These are phyloP conservation scores for Aspergillus biplanus DNA, from an alignment of 495 filamentous ascomycete genomes.

Conservation along the genomic window DNA sequence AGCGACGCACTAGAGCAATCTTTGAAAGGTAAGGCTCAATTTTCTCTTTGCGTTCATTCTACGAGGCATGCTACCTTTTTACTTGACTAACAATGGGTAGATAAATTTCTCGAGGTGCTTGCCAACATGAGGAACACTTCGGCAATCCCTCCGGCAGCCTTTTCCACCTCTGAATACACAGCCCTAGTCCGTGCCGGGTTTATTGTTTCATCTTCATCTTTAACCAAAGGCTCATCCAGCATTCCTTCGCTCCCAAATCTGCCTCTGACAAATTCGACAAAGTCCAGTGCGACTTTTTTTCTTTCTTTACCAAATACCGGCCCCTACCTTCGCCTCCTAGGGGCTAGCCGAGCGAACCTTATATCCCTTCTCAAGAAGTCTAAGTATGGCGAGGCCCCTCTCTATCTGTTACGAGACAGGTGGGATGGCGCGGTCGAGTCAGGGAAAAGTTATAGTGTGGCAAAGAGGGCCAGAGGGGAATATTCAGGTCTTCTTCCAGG, in stretches of 20 bases:
- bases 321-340: conserved; percentile 71
- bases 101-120: conserved; percentile 61
- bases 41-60: background rate
- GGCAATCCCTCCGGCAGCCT: conserved; percentile 48
- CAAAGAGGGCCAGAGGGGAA: conserved; percentile 69
- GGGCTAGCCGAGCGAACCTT: conserved; percentile 67
- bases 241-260: conserved; percentile 57
- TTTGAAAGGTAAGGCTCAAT: conserved; percentile 47
- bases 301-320: conserved; percentile 77
- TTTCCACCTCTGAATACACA: conserved; percentile 56
- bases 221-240: conserved; percentile 48
- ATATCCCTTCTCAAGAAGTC: conserved; percentile 67
- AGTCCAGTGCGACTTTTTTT: conserved; percentile 46
- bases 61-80: no score
- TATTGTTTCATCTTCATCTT: conserved; percentile 59
- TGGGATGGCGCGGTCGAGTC: conserved; percentile 79
- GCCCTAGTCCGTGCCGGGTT: conserved; percentile 73
- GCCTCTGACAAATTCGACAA: conserved; percentile 50
- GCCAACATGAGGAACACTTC: conserved; percentile 55
- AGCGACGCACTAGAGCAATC: conserved; percentile 46
- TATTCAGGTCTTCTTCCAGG: conserved; percentile 72
- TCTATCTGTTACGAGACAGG: conserved; percentile 68
- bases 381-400: conserved; percentile 64
- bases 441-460: conserved; percentile 57
- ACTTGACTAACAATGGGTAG: conserved; percentile 27